A percentile compares a stretch with the other conserved stretches of the same genome.
These are phyloP conservation scores for Apiotrichum sp. DNA, from an alignment of 1,284 basidiomycete genomes.

Conservation along the genomic window DNA sequence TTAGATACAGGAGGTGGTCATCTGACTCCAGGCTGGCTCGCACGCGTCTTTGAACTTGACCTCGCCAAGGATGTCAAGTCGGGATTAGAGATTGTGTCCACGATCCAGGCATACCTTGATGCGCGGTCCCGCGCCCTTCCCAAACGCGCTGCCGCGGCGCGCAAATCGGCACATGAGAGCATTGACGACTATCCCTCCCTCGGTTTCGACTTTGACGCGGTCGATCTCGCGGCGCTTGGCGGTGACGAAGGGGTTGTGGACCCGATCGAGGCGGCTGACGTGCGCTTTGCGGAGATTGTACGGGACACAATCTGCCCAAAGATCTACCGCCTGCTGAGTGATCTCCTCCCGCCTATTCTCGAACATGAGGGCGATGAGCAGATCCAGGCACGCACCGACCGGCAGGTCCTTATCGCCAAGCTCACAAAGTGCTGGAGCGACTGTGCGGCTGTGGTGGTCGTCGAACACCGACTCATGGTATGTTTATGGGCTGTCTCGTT, in stretches of 20 bases:
- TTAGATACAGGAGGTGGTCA: not conserved
- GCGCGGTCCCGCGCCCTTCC: constrained; percentile 56
- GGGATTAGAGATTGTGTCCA: constrained; percentile 55
- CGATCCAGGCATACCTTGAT: constrained; percentile 62
- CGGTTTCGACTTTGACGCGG: constrained; percentile 40
- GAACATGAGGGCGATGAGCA: constrained; percentile 20
- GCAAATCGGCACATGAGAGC: constrained; percentile 54
- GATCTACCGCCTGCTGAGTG: constrained; percentile 60
- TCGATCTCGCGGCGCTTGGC: constrained; percentile 29
- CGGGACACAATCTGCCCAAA: constrained; percentile 55
- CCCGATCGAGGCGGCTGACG: constrained; percentile 34
- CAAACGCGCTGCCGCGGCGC: constrained; percentile 47
- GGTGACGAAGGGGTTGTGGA: constrained; percentile 28
- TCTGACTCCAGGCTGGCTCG: constrained; percentile 57
- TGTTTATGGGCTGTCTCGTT: constrained; percentile 18
- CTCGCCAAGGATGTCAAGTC: constrained; percentile 52
- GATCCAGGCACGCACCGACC: constrained; percentile 20
- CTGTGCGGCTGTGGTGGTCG: constrained; percentile 59
- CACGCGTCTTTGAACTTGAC: constrained; percentile 55
- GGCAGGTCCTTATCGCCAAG: constrained; percentile 46
- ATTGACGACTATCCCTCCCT: constrained; percentile 56
- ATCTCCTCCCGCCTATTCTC: constrained; percentile 46
- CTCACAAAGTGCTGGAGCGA: constrained; percentile 74
- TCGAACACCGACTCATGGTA: constrained; percentile 57
- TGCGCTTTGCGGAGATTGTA: constrained; percentile 51